Conservation (phyloP, 306 rosid species). For the Medicago lupulina region DNA sequence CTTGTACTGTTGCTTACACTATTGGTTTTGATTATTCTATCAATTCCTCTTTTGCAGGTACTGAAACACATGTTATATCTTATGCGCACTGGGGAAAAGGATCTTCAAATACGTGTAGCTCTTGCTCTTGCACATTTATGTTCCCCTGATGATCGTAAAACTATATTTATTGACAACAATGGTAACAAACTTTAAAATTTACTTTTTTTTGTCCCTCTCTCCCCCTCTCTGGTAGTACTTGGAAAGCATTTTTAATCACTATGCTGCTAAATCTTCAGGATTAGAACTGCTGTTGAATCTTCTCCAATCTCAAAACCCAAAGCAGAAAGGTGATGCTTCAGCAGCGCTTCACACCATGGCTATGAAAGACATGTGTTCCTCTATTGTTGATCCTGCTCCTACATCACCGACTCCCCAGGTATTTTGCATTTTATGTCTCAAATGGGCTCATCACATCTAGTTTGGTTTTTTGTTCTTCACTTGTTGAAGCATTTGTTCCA, state of each 20-base stretch:
- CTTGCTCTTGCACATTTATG: conserved; percentile 94
- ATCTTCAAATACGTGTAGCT: conserved; percentile 69
- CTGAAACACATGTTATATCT: conserved; percentile 72
- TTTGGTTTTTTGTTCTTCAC: not conserved
- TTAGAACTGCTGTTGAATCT: conserved; percentile 77
- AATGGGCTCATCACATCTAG: not conserved
- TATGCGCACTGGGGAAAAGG: conserved; percentile 68
- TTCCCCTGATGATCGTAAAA: conserved; percentile 66
- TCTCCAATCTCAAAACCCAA: conserved; percentile 61
- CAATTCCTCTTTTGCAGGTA: conserved; percentile 59
- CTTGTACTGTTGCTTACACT: conserved; percentile 8
- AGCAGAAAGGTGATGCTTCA: conserved; percentile 79
- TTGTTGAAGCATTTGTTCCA: not conserved
- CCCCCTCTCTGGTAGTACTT: not conserved
- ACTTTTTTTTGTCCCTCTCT: not conserved
- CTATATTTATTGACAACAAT: conserved; percentile 73
- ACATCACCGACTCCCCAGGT: conserved; percentile 92
- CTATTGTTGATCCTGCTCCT: conserved; percentile 79
- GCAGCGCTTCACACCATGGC: conserved; percentile 81
- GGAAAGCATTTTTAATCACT: conserved; percentile 18
- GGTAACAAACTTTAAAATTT: conserved; percentile 51
- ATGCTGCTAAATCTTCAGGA: conserved; percentile 57
- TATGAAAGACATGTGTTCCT: conserved; percentile 59
- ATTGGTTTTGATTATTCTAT: conserved; percentile 3
- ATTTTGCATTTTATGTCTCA: conserved; percentile 16